These are phyloP conservation scores for Populus simonii DNA, from an alignment of 345 rosid species.

Conservation along the genomic window DNA sequence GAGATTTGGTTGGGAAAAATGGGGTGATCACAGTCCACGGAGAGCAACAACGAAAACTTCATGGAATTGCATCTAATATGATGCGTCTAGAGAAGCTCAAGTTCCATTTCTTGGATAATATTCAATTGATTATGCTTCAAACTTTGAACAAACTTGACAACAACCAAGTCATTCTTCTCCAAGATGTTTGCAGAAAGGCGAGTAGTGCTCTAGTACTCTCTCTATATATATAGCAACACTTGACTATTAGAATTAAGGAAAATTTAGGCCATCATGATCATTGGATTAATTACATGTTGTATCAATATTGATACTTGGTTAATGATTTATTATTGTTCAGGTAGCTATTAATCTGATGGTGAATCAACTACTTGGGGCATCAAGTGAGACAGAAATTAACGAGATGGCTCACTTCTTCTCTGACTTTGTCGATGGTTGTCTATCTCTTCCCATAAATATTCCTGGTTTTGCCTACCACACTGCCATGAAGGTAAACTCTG, in stretches of 20 bases:
- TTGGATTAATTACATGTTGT: too few relatives aligned
- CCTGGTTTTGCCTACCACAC: conserved; percentile 73
- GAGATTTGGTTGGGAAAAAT: conserved; percentile 79
- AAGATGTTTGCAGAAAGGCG: conserved; percentile 83
- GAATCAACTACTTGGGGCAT: conserved; percentile 67
- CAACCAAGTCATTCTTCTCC: conserved; percentile 55
- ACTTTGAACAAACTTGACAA: conserved; percentile 38
- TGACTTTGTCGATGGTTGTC: conserved; percentile 83
- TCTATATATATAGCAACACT: not conserved
- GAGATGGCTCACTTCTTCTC: conserved; percentile 77
- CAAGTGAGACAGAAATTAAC: conserved; percentile 57
- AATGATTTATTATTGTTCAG: conserved; percentile 28
- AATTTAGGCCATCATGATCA: not conserved
- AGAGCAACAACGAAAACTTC: conserved; percentile 71
- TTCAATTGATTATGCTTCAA: conserved; percentile 51
- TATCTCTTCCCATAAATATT: conserved; percentile 71
- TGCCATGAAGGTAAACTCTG: conserved; percentile 60
- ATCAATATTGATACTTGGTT: not conserved
- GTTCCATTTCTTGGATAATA: conserved; percentile 58
- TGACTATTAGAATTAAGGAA: not conserved
- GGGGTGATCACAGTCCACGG: conserved; percentile 81
- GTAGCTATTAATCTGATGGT: conserved; percentile 83
- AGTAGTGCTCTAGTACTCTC: not conserved
- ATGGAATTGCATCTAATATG: conserved; percentile 71
- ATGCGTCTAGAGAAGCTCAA: conserved; percentile 75